phyloP scores from a whole-genome alignment of 768 basidiomycete species.

The Naganishia vishniacii region DNA sequence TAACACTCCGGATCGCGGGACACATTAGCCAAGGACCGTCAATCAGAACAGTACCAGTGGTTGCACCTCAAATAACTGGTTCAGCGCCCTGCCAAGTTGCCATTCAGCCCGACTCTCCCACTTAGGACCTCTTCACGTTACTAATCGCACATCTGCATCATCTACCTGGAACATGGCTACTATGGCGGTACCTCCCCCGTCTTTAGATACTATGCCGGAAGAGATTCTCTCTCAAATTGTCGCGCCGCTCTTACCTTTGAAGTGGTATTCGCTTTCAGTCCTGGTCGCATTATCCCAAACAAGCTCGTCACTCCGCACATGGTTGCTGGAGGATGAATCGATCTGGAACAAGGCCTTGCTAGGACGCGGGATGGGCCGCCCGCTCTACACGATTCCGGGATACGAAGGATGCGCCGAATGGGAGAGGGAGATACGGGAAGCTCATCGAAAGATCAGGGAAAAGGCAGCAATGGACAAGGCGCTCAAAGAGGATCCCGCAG shows the following conservation, averaged over 20 bases:
- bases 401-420: conserved; percentile 14
- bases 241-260: conserved; percentile 19
- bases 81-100: too few species aligned
- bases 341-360: conserved; percentile 24
- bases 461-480: conserved; percentile 15
- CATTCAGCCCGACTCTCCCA: too few species aligned
- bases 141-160: too few species aligned
- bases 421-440: conserved; percentile 5
- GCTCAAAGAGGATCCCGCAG: not conserved
- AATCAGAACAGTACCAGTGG: too few species aligned
- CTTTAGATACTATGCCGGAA: conserved; percentile 23
- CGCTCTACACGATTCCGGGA: conserved; percentile 21
- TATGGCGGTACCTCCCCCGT: not conserved
- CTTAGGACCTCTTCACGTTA: too few species aligned
- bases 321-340: conserved; percentile 24
- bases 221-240: conserved; percentile 26
- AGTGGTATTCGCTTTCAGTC: conserved; percentile 26
- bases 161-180: not conserved
- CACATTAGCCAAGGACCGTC: too few species aligned
- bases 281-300: conserved; percentile 24
- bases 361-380: conserved; percentile 24
- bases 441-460: not conserved
- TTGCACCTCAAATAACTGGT: too few species aligned
- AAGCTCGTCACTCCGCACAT: conserved; percentile 18
- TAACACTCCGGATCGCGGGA: too few species aligned